Base-by-base conservation (phyloP, 257 asterid species). In the Avicennia marina region DNA sequence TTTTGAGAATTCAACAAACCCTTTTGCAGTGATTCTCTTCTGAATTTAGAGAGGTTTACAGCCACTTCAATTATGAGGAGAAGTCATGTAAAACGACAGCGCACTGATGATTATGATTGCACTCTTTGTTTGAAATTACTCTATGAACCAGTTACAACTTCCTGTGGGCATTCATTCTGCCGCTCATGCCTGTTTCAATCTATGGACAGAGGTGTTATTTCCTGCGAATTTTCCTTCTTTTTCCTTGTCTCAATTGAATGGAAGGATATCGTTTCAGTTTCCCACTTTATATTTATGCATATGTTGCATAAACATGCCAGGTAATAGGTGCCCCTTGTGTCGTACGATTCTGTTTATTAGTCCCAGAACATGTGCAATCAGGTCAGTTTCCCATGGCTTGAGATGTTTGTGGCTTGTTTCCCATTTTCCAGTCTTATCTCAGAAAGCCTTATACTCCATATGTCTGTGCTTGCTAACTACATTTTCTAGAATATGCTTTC, bases 151-250 rank as follows among this genome's bases (percentile, higher is more conserved):
- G 36, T 86, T 43, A 89, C 99, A 56, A 93, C 97, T 72, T 90
- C 99, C 39, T 93, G 99, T 62, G 99, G 99, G 53, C 99, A 93
- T 78, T 86, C 99, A 39, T 93, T 86, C 72, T 93, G 99, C 67
- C 91, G 90, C 39, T 79, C 97, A 47, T 93, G 99, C 86, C 76
- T 89, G 59, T 93, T 93, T 78, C 99, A 89, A 75, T 57, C 91
- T 56, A 86, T 93, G 97, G 99, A 93, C 67, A 81, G 95, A 79
- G 83, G 99, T 93, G 45, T 60, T 32, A 58, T 72, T 42, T 67
- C 58, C 11, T 38, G 38, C 49, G 43, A 24, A 2, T 19, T 56
- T 71, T 65, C 7, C 46, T 56, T 39, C 24, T 11, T 20, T 32
- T 66, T 45, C 53, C 56, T n/a, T n/a, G n/a, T n/a, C n/a, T 40